Evolutionary conservation across 352 stramenopile genomes (phyloP), one percentile per base, ranked within the genome.

Genomic region (Phytophthora fragariaefolia): DNA sequence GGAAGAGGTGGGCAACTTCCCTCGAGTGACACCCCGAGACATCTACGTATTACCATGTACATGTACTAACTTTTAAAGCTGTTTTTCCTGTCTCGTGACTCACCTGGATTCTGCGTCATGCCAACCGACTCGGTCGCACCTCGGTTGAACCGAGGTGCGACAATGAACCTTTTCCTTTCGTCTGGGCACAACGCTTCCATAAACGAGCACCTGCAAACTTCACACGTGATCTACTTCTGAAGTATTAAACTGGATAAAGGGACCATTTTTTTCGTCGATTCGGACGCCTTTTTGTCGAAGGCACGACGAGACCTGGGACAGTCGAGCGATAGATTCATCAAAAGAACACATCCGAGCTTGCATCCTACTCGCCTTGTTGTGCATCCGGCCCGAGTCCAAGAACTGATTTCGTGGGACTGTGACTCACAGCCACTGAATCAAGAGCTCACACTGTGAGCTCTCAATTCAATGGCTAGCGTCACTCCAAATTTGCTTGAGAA

Each of bases 341-440:
- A 40, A 42, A 42, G 49, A 45, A 9, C 51, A 68, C 42, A 72
- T 69, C 65, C 52, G 40, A 73, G 63, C 28, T 48, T 57, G 58
- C 32, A 69, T 73, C 53, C 27, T 66, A 7, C 30, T 72, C 36
- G 65, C 58, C 30, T 2, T 0, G 28, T 62, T 52, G 51, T 58
- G n/a, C n/a, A 62, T 28, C 48, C 30, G 17, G 12, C 20, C 10
- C 28, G 5, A 55, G 13, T 23, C 52, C 52, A 36, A 58, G 32
- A 71, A 47, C 64, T 68, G 64, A 72, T 59, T 72, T 68, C 23
- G 51, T 71, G 32, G 43, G 56, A 71, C 63, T 53, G n/a, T n/a
- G n/a, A n/a, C n/a, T n/a, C n/a, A n/a, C n/a, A n/a, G n/a, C n/a
- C n/a, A n/a, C n/a, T n/a, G n/a, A n/a, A n/a, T n/a, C n/a, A n/a